Conservation (phyloP, 371 early-diverging fungal species). For the Mucor indicus region DNA sequence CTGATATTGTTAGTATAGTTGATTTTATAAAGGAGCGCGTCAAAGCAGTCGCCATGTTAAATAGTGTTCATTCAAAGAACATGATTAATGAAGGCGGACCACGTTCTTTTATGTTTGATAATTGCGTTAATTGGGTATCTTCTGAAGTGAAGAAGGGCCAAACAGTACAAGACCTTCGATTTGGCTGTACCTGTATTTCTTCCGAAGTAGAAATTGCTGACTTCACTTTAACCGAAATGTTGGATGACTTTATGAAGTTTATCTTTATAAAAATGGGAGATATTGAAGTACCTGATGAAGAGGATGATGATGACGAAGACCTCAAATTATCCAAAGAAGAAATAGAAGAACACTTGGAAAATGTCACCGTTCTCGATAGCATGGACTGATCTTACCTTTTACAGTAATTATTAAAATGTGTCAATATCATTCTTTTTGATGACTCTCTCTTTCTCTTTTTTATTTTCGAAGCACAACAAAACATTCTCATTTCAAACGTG, state of each 20-base stretch:
- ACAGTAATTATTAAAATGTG: too few species aligned
- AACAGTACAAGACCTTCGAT: constrained; percentile 26
- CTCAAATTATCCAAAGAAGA: constrained; percentile 22
- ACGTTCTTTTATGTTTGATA: constrained; percentile 35
- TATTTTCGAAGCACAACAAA: too few species aligned
- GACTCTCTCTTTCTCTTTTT: too few species aligned
- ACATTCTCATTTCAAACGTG: too few species aligned
- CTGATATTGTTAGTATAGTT: constrained; percentile 22
- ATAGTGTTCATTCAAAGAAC: constrained; percentile 32
- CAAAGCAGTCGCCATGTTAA: constrained; percentile 28
- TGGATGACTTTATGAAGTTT: constrained; percentile 32
- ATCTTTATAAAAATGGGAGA: constrained; percentile 40
- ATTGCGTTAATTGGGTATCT: constrained; percentile 29
- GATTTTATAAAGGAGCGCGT: constrained; percentile 31
- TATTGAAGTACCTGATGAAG: constrained; percentile 14
- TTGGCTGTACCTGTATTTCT: constrained; percentile 35
- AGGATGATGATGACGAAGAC: constrained; percentile 7
- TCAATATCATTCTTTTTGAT: too few species aligned
- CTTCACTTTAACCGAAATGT: constrained; percentile 29
- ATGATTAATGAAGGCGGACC: constrained; percentile 21
- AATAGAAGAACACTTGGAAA: constrained; percentile 25
- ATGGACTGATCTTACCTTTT: too few species aligned
- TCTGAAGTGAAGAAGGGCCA: constrained; percentile 23
- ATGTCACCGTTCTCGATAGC: too few species aligned
- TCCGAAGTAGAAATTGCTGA: constrained; percentile 33